Conservation (phyloP, 768 basidiomycete species). For the Boletus rufocinnamomeus region DNA sequence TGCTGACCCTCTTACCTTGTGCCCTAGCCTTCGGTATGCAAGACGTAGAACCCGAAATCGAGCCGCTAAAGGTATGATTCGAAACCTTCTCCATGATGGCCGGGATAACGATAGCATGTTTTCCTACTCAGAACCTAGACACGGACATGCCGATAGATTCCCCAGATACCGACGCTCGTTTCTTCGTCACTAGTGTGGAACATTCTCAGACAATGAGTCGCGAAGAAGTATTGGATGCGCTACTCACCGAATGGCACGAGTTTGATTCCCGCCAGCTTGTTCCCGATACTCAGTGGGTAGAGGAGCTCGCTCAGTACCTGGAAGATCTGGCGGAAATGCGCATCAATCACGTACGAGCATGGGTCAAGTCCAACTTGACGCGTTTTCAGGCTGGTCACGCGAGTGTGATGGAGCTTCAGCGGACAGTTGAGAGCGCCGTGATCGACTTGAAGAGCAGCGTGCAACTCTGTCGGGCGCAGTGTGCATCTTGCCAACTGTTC, state of each 20-base stretch:
- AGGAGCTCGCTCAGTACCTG: constrained; percentile 42
- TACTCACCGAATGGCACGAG: constrained; percentile 34
- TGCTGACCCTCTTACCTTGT: constrained; percentile 43
- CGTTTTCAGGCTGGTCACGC: constrained; percentile 50
- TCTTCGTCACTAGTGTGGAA: constrained; percentile 34
- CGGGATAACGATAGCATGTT: background rate
- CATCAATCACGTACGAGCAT: constrained; percentile 47
- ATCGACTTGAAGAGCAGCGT: constrained; percentile 51
- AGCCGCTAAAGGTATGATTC: constrained; percentile 50
- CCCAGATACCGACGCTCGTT: constrained; percentile 38
- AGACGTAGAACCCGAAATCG: constrained; percentile 46
- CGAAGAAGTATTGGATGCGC: constrained; percentile 16
- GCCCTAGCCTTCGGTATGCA: constrained; percentile 52
- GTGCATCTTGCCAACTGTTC: constrained; percentile 47
- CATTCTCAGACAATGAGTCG: constrained; percentile 13
- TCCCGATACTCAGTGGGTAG: constrained; percentile 46
- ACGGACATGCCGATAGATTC: constrained; percentile 43
- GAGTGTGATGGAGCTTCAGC: constrained; percentile 45
- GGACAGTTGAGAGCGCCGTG: constrained; percentile 42
- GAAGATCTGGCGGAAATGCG: constrained; percentile 45
- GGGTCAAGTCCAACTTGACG: constrained; percentile 51
- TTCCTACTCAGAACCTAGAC: constrained; percentile 50
- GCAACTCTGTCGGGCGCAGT: constrained; percentile 54
- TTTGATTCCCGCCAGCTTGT: constrained; percentile 35
- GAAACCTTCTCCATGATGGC: background rate